Base-by-base conservation (phyloP, 164 flowering plant genomes). In the Piper longum region DNA sequence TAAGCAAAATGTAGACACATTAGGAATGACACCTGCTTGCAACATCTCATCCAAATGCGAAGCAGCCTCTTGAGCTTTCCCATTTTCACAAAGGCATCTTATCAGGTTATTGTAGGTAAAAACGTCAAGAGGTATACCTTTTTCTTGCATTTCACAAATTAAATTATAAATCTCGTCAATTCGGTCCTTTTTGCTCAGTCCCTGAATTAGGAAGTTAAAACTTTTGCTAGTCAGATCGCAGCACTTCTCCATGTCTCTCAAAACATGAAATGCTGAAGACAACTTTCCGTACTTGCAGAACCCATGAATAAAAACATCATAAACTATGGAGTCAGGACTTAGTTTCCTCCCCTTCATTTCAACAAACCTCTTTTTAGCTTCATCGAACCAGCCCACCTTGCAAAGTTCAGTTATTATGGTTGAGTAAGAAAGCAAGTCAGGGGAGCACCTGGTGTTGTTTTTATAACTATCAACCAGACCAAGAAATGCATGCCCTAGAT, bases 191-290 rank as follows among this genome's bases (percentile, higher is more conserved):
- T 68, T 79, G 1, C 87, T 85, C 19, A 85, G 78, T 14, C 95
- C 99, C 77, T 77, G 65, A 54, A 93, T 83, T 74, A 93, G 73
- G 56, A 86, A 81, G 74, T 90, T 93, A 74, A 85, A 93, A 51
- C 90, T 88, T 57, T 69, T 82, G 56, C 83, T 69, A 72, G 68
- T 84, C 65, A 81, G 88, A 41, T 69, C 73, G 74, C 84, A 87
- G 58, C 90, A 85, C 65, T 78, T 87, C 82, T 93, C 97, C 97
- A 93, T 93, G 74, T 90, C 96, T 68, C 83, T 82, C 18, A 93
- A 81, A 75, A 93, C 97, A 54, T 84, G 83, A 72, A 88, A 83
- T 41, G 97, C 99, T 41, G 91, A 80, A 59, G 96, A 84, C 51
- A 87, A 43, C 67, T 85, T 93, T 51, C 95, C 95, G 39, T 79